These are phyloP conservation scores for Podospora tetraspora DNA, from an alignment of 495 filamentous ascomycete genomes.

Conservation along the genomic window DNA sequence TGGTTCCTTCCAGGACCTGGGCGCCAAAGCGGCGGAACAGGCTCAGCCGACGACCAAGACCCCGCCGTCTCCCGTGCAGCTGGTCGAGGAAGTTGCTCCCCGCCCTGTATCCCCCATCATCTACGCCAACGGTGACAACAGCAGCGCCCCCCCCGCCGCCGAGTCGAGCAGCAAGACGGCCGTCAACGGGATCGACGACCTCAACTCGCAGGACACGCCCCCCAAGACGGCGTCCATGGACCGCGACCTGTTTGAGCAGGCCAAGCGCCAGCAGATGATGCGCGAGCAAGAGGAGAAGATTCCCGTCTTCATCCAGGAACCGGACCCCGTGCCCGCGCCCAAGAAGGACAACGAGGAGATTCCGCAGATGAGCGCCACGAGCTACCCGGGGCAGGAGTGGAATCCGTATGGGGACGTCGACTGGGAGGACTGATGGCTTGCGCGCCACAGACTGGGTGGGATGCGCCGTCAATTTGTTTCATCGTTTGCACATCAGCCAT, in stretches of 20 bases:
- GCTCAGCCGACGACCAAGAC: not conserved
- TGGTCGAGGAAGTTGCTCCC: not conserved
- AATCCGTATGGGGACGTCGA: slow-evolving; percentile 49
- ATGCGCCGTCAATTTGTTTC: not conserved
- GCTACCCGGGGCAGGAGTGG: slow-evolving; percentile 82
- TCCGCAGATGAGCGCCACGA: slow-evolving; percentile 69
- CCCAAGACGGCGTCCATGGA: slow-evolving; percentile 27
- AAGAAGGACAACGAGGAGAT: slow-evolving; percentile 42
- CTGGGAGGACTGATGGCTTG: slow-evolving; percentile 19
- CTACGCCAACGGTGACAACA: not conserved
- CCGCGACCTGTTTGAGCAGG: slow-evolving; percentile 33
- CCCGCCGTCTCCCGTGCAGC: not conserved
- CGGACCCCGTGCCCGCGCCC: slow-evolving; percentile 20
- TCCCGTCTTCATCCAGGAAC: slow-evolving; percentile 29
- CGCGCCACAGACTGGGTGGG: too few relatives aligned
- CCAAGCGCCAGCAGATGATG: slow-evolving; percentile 28
- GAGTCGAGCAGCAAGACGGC: slow-evolving; percentile 7
- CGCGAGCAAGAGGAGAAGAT: slow-evolving; percentile 49
- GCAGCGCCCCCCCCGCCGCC: not conserved
- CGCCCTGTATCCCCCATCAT: not conserved
- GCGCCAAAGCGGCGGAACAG: not conserved
- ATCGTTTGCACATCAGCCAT: not conserved
- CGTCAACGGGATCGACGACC: not conserved
- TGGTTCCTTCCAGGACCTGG: slow-evolving; percentile 11
- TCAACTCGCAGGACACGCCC: slow-evolving; percentile 4